A percentile compares a stretch with the other conserved stretches of the same genome.
phyloP scores from a whole-genome alignment of 2,329 filamentous ascomycete species.

The Hymenoscyphus linearis region DNA sequence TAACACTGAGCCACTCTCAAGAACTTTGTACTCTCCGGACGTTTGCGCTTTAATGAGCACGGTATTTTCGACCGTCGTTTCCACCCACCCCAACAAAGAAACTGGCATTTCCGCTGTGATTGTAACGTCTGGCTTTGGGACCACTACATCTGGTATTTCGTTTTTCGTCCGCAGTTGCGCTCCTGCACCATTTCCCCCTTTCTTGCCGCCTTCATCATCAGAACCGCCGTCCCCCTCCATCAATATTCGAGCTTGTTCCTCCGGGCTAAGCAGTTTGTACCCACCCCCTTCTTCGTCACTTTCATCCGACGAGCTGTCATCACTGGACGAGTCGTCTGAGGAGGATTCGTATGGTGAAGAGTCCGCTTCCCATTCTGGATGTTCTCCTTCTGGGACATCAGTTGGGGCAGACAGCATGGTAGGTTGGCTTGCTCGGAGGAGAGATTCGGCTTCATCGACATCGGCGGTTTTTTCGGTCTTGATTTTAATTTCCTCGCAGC shows the following conservation, averaged over 20 bases:
- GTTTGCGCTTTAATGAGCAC: slow-evolving; percentile 73
- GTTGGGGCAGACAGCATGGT: not conserved
- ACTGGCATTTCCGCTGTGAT: slow-evolving; percentile 74
- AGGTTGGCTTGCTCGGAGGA: not conserved
- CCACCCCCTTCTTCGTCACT: slow-evolving; percentile 49
- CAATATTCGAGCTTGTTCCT: slow-evolving; percentile 77
- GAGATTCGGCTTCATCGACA: not conserved
- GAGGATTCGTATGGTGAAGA: slow-evolving; percentile 72
- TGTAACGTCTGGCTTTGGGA: slow-evolving; percentile 72
- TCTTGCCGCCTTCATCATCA: slow-evolving; percentile 64
- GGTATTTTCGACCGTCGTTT: slow-evolving; percentile 73
- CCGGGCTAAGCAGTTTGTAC: slow-evolving; percentile 70
- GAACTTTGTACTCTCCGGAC: slow-evolving; percentile 75
- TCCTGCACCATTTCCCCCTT: slow-evolving; percentile 36
- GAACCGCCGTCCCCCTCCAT: slow-evolving; percentile 79
- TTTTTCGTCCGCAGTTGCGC: slow-evolving; percentile 72
- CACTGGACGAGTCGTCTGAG: slow-evolving; percentile 49
- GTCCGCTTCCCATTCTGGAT: slow-evolving; percentile 81
- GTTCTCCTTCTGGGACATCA: slow-evolving; percentile 29
- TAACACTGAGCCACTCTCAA: slow-evolving; percentile 79
- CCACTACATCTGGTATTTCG: slow-evolving; percentile 59
- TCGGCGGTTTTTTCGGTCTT: not conserved
- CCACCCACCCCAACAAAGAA: slow-evolving; percentile 66
- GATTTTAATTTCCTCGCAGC: not conserved
- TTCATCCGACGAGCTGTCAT: slow-evolving; percentile 50